phyloP scores from a whole-genome alignment of 2,329 filamentous ascomycete genomes.

The Pezicula rhizophila region DNA sequence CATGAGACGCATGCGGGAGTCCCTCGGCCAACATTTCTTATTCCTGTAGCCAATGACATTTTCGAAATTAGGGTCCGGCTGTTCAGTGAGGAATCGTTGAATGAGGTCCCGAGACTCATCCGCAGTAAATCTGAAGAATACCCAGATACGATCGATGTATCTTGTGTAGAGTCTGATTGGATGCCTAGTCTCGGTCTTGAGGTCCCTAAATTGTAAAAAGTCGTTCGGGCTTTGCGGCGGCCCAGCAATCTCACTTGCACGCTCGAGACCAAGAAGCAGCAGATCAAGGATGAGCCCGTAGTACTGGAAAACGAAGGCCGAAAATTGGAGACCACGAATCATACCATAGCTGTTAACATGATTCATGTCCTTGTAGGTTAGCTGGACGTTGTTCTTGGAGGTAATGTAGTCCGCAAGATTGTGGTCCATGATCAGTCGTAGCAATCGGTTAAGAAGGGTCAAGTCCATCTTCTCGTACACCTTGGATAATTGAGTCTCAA shows the following conservation, averaged over 20 bases:
- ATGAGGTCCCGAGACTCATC: slow-evolving; percentile 95
- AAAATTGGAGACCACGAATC: slow-evolving; percentile 97
- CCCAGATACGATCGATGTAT: slow-evolving; percentile 98
- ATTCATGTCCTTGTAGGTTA: slow-evolving; percentile 99
- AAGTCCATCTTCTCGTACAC: slow-evolving; percentile 99
- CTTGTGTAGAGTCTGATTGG: slow-evolving; percentile 96
- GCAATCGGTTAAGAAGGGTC: slow-evolving; percentile 85
- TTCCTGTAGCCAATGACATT: slow-evolving; percentile 99
- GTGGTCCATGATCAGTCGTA: slow-evolving; percentile 97
- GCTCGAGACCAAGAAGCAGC: slow-evolving; percentile 82
- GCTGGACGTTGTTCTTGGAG: slow-evolving; percentile 97
- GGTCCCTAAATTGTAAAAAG: slow-evolving; percentile 93
- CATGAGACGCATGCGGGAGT: slow-evolving; percentile 97
- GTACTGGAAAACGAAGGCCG: slow-evolving; percentile 97
- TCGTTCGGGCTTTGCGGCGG: slow-evolving; percentile 92
- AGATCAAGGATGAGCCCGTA: slow-evolving; percentile 95
- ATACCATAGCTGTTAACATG: slow-evolving; percentile 98
- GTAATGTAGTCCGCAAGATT: slow-evolving; percentile 99
- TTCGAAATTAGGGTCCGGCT: slow-evolving; percentile 97
- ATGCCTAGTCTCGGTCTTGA: slow-evolving; percentile 85
- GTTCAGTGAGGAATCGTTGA: slow-evolving; percentile 94
- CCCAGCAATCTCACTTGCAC: slow-evolving; percentile 95
- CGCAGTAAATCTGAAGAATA: slow-evolving; percentile 88
- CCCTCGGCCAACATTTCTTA: slow-evolving; percentile 98
- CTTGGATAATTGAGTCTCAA: slow-evolving; percentile 97